A percentile compares a stretch with the other conserved stretches of the same genome.
Evolutionary conservation across 371 early-diverging fungal genomes (phyloP).

Genomic region (Nematocida homosporus): DNA sequence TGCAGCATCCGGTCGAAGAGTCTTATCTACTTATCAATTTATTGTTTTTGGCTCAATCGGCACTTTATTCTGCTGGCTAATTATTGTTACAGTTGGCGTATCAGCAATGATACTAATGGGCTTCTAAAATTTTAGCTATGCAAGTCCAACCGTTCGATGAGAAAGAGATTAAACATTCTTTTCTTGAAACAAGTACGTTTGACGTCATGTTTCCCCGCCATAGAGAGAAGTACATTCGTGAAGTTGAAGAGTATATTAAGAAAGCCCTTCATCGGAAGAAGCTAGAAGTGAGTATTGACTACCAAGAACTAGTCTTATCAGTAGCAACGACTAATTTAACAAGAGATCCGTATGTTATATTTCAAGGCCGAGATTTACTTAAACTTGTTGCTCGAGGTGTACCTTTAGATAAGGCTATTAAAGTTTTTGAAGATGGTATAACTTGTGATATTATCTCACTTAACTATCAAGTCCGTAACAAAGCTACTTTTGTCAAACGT

Average conservation of each 20-base stretch:
- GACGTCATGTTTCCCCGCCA: slow-evolving; percentile 95
- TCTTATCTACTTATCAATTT: slow-evolving; percentile 13
- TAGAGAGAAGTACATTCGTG: slow-evolving; percentile 84
- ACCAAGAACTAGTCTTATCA: slow-evolving; percentile 90
- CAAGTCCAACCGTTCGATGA: slow-evolving; percentile 65
- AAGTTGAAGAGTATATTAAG: slow-evolving; percentile 88
- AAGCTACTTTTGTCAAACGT: slow-evolving; percentile 91
- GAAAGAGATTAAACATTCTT: slow-evolving; percentile 75
- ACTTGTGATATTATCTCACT: slow-evolving; percentile 93
- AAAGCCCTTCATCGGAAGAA: slow-evolving; percentile 79
- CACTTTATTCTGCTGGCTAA: slow-evolving; percentile 26
- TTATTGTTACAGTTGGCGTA: slow-evolving; percentile 33
- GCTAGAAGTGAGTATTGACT: slow-evolving; percentile 80
- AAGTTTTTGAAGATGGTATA: slow-evolving; percentile 78
- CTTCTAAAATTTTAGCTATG: slow-evolving; percentile 18
- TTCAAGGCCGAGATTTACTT: slow-evolving; percentile 90
- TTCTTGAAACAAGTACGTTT: slow-evolving; percentile 88
- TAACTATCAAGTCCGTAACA: slow-evolving; percentile 82
- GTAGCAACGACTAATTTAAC: slow-evolving; percentile 92
- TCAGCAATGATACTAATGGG: slow-evolving; percentile 20
- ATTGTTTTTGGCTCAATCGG: slow-evolving; percentile 32
- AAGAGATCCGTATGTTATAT: slow-evolving; percentile 86
- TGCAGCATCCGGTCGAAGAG: neutral
- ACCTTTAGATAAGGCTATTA: slow-evolving; percentile 77
- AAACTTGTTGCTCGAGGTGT: slow-evolving; percentile 88